These are phyloP conservation scores for Apiospora marii DNA, from an alignment of 2,329 filamentous ascomycete species.

Conservation along the genomic window DNA sequence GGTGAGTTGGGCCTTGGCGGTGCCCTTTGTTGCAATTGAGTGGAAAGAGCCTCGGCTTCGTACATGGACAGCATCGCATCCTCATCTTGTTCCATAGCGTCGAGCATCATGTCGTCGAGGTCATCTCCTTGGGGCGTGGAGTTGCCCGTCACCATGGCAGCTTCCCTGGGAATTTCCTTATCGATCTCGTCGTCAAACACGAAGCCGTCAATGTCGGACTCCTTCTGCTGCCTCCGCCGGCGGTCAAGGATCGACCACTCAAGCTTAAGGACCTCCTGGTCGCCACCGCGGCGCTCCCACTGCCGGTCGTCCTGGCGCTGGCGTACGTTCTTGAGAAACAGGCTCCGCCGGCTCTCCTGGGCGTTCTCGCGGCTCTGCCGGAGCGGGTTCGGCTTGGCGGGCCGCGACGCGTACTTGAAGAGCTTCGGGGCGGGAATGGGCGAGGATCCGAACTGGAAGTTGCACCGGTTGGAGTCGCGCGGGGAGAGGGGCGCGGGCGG, in stretches of 20 bases:
- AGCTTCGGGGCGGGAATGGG: slow-evolving; percentile 40
- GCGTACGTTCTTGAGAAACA: slow-evolving; percentile 74
- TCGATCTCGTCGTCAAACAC: slow-evolving; percentile 61
- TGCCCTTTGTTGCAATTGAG: slow-evolving; percentile 27
- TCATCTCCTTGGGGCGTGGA: slow-evolving; percentile 34
- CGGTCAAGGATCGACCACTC: slow-evolving; percentile 52
- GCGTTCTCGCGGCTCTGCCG: slow-evolving; percentile 67
- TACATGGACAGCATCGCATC: slow-evolving; percentile 63
- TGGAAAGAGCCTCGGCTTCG: slow-evolving; percentile 38
- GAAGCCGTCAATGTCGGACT: slow-evolving; percentile 48
- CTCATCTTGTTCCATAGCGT: slow-evolving; percentile 62
- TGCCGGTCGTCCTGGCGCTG: slow-evolving; percentile 65
- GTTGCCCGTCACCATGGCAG: not conserved
- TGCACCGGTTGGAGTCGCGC: slow-evolving; percentile 52
- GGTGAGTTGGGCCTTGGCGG: slow-evolving; percentile 43
- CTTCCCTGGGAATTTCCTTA: slow-evolving; percentile 46
- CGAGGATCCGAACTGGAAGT: slow-evolving; percentile 45
- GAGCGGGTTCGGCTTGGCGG: slow-evolving; percentile 69
- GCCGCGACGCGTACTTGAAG: slow-evolving; percentile 60
- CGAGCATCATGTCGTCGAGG: slow-evolving; percentile 60
- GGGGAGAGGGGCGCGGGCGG: slow-evolving; percentile 50
- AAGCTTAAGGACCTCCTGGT: slow-evolving; percentile 62
- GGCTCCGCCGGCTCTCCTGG: slow-evolving; percentile 68
- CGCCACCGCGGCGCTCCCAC: slow-evolving; percentile 68
- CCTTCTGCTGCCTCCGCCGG: slow-evolving; percentile 48